phyloP scores from a whole-genome alignment of 2,329 filamentous ascomycete genomes.

The Cercospora sojina region DNA sequence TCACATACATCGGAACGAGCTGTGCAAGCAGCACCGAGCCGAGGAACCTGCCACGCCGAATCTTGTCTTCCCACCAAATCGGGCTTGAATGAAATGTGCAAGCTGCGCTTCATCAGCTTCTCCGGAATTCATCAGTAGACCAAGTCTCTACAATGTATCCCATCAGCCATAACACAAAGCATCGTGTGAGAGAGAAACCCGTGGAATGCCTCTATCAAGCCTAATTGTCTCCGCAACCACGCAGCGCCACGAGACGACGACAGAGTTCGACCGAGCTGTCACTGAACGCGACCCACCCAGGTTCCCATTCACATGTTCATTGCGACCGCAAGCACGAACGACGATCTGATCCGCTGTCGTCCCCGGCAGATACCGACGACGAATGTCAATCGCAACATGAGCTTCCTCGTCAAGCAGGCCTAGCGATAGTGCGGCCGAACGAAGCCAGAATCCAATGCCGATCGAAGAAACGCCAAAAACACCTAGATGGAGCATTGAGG shows the following conservation, averaged over 20 bases:
- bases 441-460: neutral
- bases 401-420: neutral
- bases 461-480: neutral
- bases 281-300: neutral
- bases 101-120: neutral
- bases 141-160: too few relatives aligned
- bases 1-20: neutral
- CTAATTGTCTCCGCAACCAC: neutral
- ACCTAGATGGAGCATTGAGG: neutral
- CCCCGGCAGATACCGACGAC: neutral
- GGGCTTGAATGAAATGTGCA: neutral
- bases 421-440: neutral
- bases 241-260: neutral
- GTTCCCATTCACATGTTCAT: neutral
- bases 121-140: too few relatives aligned
- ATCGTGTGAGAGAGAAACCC: neutral
- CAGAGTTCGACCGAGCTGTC: neutral
- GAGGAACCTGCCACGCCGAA: neutral
- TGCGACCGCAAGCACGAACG: neutral
- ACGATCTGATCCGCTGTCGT: neutral
- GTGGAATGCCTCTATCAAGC: neutral
- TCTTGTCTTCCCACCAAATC: neutral
- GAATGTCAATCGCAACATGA: neutral
- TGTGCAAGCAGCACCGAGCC: neutral
- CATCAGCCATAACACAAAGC: neutral